phyloP scores from a whole-genome alignment of 805 yeast species.

The Sugiyamaella valdiviana region DNA sequence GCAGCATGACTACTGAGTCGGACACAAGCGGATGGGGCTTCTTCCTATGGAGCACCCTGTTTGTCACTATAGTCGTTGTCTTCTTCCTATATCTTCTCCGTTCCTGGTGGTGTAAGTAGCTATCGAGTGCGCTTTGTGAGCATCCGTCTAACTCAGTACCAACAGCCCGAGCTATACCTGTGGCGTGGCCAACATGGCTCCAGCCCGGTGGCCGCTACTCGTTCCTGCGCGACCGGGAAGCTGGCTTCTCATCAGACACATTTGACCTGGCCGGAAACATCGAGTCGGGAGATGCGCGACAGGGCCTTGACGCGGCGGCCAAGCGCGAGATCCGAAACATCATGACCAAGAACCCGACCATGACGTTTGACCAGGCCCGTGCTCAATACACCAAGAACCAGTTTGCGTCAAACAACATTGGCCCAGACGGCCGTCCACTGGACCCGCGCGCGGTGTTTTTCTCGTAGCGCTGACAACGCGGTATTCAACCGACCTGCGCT shows the following conservation, averaged over 20 bases:
- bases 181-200: conserved; percentile 8
- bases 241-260: conserved; percentile 52
- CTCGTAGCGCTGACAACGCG: no score
- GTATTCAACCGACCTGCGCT: not conserved
- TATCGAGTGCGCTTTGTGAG: not conserved
- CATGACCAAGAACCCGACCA: conserved; percentile 43
- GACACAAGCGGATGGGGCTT: conserved; percentile 3
- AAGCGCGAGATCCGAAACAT: conserved; percentile 45
- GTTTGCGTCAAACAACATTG: conserved; percentile 49
- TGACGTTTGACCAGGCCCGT: conserved; percentile 68
- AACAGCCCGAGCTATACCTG: conserved; percentile 6
- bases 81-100: conserved; percentile 12
- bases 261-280: conserved; percentile 51
- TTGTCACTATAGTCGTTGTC: conserved; percentile 3
- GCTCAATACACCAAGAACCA: conserved; percentile 41
- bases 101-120: conserved; percentile 15
- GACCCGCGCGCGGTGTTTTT: conserved; percentile 55
- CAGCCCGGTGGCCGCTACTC: conserved; percentile 17
- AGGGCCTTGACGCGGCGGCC: conserved; percentile 54
- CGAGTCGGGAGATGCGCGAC: conserved; percentile 45
- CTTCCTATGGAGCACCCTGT: conserved; percentile 7
- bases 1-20: not conserved
- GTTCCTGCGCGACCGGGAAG: conserved; percentile 45
- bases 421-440: conserved; percentile 57
- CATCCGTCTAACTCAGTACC: conserved; percentile 3